Percentiles rank a stretch among this genome's conserved stretches.
Conservation (phyloP, 2,329 filamentous ascomycete genomes). For the Ceratocystis cubensis region DNA sequence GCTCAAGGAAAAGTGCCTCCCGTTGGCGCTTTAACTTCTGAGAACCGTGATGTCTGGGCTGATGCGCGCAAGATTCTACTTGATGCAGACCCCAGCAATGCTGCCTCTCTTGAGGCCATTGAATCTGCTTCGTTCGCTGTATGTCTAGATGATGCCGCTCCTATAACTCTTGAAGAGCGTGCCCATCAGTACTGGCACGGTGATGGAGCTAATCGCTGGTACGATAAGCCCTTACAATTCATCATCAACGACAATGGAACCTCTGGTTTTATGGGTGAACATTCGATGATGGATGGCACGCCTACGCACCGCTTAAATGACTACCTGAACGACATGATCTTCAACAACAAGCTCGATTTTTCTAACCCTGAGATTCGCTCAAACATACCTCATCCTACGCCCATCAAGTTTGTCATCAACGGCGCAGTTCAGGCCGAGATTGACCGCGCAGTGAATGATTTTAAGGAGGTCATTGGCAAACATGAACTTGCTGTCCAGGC, state of each 20-base stretch:
- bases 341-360: constrained; percentile 88
- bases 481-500: constrained; percentile 90
- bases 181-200: constrained; percentile 97
- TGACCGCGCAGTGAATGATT: constrained; percentile 64
- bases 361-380: constrained; percentile 66
- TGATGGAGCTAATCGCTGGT: constrained; percentile 91
- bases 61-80: constrained; percentile 68
- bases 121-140: constrained; percentile 84
- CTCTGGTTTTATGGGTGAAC: constrained; percentile 93
- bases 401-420: constrained; percentile 66
- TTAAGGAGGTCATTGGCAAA: constrained; percentile 64
- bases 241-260: constrained; percentile 97
- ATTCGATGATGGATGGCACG: constrained; percentile 99
- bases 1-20: constrained; percentile 54
- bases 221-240: constrained; percentile 95
- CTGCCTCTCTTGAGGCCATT: constrained; percentile 62
- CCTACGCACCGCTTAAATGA: constrained; percentile 95
- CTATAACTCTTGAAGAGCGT: constrained; percentile 89
- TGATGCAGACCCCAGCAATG: constrained; percentile 65
- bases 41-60: constrained; percentile 89
- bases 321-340: constrained; percentile 81
- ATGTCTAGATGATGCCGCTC: constrained; percentile 82
- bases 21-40: constrained; percentile 73
- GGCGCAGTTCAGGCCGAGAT: constrained; percentile 65
- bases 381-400: constrained; percentile 66